Conservation (phyloP, 1,284 basidiomycete species). For the Trichosporon sp. region DNA sequence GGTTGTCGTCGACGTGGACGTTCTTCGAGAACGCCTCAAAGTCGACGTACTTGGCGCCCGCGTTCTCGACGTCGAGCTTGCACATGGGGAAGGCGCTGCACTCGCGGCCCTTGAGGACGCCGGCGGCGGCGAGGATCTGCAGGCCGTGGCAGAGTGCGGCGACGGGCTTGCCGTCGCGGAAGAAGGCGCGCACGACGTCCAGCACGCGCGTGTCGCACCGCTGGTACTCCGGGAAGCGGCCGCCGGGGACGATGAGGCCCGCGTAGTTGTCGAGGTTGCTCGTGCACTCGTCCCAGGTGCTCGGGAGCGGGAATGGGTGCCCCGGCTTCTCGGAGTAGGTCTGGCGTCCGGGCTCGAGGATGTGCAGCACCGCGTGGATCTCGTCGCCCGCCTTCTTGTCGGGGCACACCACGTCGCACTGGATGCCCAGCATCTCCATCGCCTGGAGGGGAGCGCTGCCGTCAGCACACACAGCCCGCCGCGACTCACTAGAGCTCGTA, state of each 20-base stretch:
- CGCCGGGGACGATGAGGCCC: conserved; percentile 21
- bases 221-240: conserved; percentile 23
- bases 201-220: conserved; percentile 21
- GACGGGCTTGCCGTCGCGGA: conserved; percentile 14
- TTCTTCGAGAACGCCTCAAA: conserved; percentile 23
- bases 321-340: conserved; percentile 22
- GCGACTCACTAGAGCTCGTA: conserved; percentile 19
- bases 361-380: conserved; percentile 20
- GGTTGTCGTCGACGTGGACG: conserved; percentile 21
- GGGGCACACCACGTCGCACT: conserved; percentile 21
- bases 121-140: conserved; percentile 21
- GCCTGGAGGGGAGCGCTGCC: conserved; percentile 17
- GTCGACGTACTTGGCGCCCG: conserved; percentile 21
- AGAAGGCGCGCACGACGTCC: conserved; percentile 18
- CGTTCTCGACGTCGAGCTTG: conserved; percentile 23
- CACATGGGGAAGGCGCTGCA: conserved; percentile 24
- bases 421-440: conserved; percentile 22
- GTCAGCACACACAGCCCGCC: not conserved
- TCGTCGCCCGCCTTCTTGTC: conserved; percentile 17
- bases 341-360: conserved; percentile 22
- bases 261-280: conserved; percentile 19
- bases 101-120: conserved; percentile 20
- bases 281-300: conserved; percentile 10
- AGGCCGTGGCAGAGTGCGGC: conserved; percentile 23
- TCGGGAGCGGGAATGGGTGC: conserved; percentile 20